Evolutionary conservation across 2,329 filamentous ascomycete species (phyloP).

Genomic region (Fusarium graminum): DNA sequence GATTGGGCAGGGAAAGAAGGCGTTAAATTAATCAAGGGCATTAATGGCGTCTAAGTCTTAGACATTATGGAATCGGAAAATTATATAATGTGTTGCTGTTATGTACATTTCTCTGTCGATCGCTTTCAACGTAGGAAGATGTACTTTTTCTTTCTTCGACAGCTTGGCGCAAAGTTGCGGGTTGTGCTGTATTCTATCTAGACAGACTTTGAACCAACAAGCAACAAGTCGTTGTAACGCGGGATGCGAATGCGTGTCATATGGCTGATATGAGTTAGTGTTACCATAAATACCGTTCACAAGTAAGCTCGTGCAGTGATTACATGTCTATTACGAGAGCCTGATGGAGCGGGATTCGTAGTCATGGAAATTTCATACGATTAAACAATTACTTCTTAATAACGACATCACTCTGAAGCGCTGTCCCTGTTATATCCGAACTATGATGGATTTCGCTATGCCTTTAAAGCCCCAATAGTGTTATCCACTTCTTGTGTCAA

Average conservation of each 20-base stretch:
- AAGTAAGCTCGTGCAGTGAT: not conserved
- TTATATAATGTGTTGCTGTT: conserved; percentile 11
- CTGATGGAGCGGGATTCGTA: not conserved
- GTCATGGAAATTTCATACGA: conserved; percentile 23
- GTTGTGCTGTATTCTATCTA: not conserved
- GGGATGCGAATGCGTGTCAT: conserved; percentile 2
- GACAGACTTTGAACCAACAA: not conserved
- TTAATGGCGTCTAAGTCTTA: conserved; percentile 32
- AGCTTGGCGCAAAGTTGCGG: conserved; percentile 30
- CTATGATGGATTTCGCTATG: conserved; percentile 24
- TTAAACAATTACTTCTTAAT: conserved; percentile 39
- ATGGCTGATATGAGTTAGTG: not conserved
- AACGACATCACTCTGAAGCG: conserved; percentile 40
- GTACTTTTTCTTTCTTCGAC: not conserved
- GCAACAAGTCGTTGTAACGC: not conserved
- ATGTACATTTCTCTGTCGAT: not conserved
- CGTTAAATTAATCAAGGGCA: conserved; percentile 30
- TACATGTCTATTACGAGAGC: not conserved
- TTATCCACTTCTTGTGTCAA: conserved; percentile 13
- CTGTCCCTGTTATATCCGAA: conserved; percentile 13
- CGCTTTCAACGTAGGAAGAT: not conserved
- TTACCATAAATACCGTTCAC: too few species aligned
- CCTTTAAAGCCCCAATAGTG: conserved; percentile 5
- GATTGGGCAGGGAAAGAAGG: conserved; percentile 20
- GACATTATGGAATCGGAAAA: conserved; percentile 28